phyloP scores from a whole-genome alignment of 1,284 basidiomycete species.

The Schizophyllum commune region DNA sequence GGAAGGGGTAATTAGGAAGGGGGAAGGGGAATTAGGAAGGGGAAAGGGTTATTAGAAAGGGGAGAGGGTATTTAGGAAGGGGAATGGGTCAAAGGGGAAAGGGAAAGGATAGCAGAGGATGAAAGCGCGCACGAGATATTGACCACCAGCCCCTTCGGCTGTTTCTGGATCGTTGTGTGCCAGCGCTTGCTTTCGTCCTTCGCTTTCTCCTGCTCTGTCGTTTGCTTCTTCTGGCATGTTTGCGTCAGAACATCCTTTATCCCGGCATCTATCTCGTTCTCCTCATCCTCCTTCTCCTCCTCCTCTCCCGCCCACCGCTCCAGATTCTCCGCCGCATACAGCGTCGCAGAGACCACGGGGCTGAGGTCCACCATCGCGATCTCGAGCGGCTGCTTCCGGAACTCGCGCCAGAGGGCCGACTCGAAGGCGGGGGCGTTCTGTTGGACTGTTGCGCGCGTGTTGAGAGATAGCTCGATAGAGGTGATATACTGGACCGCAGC shows the following conservation, averaged over 20 bases:
- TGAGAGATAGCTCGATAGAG: constrained; percentile 57
- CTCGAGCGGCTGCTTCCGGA: constrained; percentile 44
- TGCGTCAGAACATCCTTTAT: too few relatives aligned
- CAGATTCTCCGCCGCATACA: constrained; percentile 41
- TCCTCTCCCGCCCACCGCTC: constrained; percentile 47
- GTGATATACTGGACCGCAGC: constrained; percentile 50
- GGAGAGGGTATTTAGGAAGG: too few relatives aligned
- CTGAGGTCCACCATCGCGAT: constrained; percentile 28
- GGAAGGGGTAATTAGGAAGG: not conserved
- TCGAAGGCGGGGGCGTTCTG: constrained; percentile 47
- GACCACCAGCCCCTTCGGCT: constrained; percentile 43
- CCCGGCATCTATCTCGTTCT: too few relatives aligned
- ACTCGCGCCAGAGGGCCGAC: constrained; percentile 41
- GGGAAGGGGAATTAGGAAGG: not conserved
- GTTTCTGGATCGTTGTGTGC: constrained; percentile 39
- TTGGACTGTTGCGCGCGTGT: constrained; percentile 47
- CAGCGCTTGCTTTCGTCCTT: constrained; percentile 28
- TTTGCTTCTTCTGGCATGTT: too few relatives aligned
- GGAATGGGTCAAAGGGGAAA: too few relatives aligned
- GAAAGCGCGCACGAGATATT: constrained; percentile 27
- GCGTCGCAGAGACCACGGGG: constrained; percentile 32
- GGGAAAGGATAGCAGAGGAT: too few relatives aligned
- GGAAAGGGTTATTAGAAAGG: too few relatives aligned
- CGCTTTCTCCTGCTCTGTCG: too few relatives aligned
- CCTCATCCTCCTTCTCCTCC: too few relatives aligned